phyloP scores from a whole-genome alignment of 768 basidiomycete species.

The Pleurotus sapidus region DNA sequence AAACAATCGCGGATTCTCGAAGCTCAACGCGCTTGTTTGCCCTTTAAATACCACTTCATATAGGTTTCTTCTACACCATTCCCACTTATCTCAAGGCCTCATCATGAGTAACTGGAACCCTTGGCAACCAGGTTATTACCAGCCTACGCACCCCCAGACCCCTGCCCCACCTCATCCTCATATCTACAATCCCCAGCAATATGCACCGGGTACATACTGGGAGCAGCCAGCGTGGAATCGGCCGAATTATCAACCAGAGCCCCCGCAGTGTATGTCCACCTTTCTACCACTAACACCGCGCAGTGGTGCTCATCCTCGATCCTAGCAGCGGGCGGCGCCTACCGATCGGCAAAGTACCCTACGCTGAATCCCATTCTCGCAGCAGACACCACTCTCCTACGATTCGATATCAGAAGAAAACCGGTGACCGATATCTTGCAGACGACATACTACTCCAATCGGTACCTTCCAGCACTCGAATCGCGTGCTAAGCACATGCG shows the following conservation, averaged over 20 bases:
- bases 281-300: background rate
- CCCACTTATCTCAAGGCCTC: no score
- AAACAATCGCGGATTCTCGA: no score
- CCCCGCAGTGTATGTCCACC: background rate
- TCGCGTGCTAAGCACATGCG: slow-evolving; percentile 39
- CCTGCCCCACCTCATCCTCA: background rate
- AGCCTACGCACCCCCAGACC: background rate
- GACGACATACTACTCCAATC: slow-evolving; percentile 37
- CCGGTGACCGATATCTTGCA: slow-evolving; percentile 39
- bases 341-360: slow-evolving; percentile 41
- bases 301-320: background rate
- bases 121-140: slow-evolving; percentile 6
- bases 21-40: no score
- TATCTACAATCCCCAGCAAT: slow-evolving; percentile 3
- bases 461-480: slow-evolving; percentile 32
- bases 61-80: no score
- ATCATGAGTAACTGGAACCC: slow-evolving; percentile 3
- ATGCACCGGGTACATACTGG: background rate
- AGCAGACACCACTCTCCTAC: slow-evolving; percentile 44
- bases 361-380: slow-evolving; percentile 52
- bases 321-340: slow-evolving; percentile 8
- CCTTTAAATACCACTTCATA: no score
- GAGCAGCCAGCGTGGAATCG: slow-evolving; percentile 7
- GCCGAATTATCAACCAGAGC: background rate
- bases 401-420: slow-evolving; percentile 45